A percentile compares a stretch with the other conserved stretches of the same genome.
Conservation (phyloP, 805 yeast species). For the Kodamaea lidongshanica region DNA sequence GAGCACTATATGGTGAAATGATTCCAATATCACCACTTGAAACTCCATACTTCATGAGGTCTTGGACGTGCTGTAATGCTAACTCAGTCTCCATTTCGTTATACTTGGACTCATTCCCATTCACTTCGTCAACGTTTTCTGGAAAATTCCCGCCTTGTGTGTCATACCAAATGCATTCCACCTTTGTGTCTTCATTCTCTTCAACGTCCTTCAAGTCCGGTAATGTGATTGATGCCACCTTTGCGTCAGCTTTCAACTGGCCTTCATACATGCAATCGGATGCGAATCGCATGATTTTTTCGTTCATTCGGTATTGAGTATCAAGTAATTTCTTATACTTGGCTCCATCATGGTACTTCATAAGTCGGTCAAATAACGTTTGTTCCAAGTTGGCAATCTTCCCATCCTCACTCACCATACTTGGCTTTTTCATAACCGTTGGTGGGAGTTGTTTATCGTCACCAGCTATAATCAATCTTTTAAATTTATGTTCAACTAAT, state of each 20-base stretch:
- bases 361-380: constrained; percentile 78
- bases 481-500: constrained; percentile 54
- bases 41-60: constrained; percentile 50
- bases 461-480: constrained; percentile 76
- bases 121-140: constrained; percentile 45
- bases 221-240: constrained; percentile 49
- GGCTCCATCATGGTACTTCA: constrained; percentile 38
- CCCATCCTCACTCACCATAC: constrained; percentile 14
- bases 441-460: constrained; percentile 93
- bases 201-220: constrained; percentile 44
- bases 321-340: constrained; percentile 54
- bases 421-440: constrained; percentile 65
- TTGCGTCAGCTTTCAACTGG: constrained; percentile 52
- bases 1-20: constrained; percentile 88
- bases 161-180: constrained; percentile 74
- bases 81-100: constrained; percentile 73
- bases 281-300: constrained; percentile 70
- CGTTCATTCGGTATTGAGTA: constrained; percentile 85
- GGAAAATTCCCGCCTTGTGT: constrained; percentile 85
- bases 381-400: constrained; percentile 45
- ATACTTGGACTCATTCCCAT: constrained; percentile 48
- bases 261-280: constrained; percentile 60
- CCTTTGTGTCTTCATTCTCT: constrained; percentile 48
- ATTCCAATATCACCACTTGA: constrained; percentile 61
- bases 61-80: constrained; percentile 50